A percentile compares a stretch with the other conserved stretches of the same genome.
These are phyloP conservation scores for Earliella scabrosa DNA, from an alignment of 1,284 basidiomycete genomes.

Conservation along the genomic window DNA sequence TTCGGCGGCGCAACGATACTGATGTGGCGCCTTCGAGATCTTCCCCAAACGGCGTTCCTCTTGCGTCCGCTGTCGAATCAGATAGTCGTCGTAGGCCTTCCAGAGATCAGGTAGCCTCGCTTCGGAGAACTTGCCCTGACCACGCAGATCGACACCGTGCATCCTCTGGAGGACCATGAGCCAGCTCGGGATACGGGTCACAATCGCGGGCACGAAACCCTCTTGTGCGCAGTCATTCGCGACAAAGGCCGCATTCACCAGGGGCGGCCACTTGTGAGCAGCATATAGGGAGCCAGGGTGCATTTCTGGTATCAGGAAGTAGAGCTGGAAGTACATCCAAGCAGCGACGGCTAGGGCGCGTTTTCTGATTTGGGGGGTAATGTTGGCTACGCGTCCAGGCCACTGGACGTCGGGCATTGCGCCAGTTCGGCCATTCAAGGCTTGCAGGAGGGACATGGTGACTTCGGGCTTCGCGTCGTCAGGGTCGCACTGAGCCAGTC, in stretches of 20 bases:
- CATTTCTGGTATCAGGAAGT: not conserved
- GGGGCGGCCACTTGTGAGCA: not conserved
- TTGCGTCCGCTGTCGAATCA: not conserved
- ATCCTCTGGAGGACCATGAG: not conserved
- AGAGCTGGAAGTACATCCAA: not conserved
- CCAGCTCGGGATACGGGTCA: conserved; percentile 1
- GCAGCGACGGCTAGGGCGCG: not conserved
- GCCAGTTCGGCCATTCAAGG: no score
- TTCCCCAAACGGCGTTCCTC: not conserved
- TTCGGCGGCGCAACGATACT: not conserved
- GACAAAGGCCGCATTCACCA: not conserved
- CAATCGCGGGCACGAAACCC: not conserved
- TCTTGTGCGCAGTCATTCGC: not conserved
- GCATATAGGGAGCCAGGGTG: not conserved
- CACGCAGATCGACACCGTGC: not conserved
- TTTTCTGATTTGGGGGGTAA: not conserved
- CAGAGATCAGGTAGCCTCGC: not conserved
- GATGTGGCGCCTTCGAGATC: not conserved
- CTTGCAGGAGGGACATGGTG: no score
- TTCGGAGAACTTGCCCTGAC: not conserved
- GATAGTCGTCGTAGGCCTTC: not conserved
- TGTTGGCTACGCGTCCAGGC: not conserved
- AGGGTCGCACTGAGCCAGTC: no score
- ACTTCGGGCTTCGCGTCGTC: no score
- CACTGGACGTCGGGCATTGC: no score